Evolutionary conservation across 2,329 filamentous ascomycete genomes (phyloP).

Genomic region (Byssothecium circinans): DNA sequence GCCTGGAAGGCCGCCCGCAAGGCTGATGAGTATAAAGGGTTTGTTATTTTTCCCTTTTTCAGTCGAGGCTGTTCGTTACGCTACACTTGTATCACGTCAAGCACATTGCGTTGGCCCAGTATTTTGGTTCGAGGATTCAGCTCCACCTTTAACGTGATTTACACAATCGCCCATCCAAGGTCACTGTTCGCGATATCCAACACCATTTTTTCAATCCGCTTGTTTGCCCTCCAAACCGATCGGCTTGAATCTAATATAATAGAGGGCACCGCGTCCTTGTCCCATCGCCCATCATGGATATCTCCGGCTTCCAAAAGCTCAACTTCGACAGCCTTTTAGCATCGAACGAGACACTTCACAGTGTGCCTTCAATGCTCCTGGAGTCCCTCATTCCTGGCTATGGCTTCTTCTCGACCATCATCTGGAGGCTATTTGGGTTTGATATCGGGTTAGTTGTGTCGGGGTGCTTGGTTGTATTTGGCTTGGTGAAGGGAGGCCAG

Average conservation of each 20-base stretch:
- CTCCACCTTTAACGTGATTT: too few species aligned
- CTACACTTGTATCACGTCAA: too few species aligned
- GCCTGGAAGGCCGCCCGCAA: neutral
- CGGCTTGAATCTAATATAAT: neutral
- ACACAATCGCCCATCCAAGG: too few species aligned
- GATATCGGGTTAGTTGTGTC: conserved; percentile 54
- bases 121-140: too few species aligned
- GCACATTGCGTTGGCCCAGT: too few species aligned
- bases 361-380: conserved; percentile 51
- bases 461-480: conserved; percentile 47
- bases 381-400: conserved; percentile 56
- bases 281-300: conserved; percentile 20
- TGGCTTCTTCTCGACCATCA: conserved; percentile 49
- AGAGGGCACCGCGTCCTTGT: neutral
- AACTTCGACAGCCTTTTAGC: conserved; percentile 14
- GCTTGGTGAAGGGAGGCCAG: conserved; percentile 40
- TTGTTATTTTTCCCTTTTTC: neutral
- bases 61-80: neutral
- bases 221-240: too few species aligned
- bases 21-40: neutral
- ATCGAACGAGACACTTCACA: conserved; percentile 25
- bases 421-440: conserved; percentile 48
- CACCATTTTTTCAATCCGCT: too few species aligned
- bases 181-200: too few species aligned
- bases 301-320: conserved; percentile 21